These are phyloP conservation scores for Fusarium xyrophilum DNA, from an alignment of 2,329 filamentous ascomycete genomes.

Conservation along the genomic window DNA sequence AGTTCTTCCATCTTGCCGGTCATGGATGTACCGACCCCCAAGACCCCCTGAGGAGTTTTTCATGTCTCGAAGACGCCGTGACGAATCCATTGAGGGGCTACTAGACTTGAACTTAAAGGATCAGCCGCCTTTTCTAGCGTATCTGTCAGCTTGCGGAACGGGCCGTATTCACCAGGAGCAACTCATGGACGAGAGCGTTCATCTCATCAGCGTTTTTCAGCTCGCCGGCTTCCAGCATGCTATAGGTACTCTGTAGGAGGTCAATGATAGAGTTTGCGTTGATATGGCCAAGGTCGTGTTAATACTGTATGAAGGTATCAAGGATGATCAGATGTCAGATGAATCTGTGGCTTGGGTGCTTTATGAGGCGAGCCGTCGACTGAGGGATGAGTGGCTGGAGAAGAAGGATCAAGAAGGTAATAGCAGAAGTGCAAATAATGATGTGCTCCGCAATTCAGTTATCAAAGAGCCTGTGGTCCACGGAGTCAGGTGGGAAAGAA, in stretches of 20 bases:
- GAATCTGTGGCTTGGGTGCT: background rate
- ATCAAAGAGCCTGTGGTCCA: background rate
- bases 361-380: background rate
- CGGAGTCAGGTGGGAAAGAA: background rate
- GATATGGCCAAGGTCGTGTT: background rate
- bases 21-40: background rate
- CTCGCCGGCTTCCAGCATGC: background rate
- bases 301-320: background rate
- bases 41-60: background rate
- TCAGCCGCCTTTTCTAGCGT: background rate
- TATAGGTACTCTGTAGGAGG: background rate
- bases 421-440: fast-evolving
- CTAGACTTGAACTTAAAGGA: background rate
- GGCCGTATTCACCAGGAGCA: background rate
- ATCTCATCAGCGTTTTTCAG: background rate
- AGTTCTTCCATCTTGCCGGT: background rate
- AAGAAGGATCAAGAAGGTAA: background rate
- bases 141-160: background rate
- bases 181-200: background rate
- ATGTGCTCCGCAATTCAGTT: fast-evolving
- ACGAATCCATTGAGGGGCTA: background rate
- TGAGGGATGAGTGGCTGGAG: background rate
- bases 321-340: background rate
- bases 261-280: background rate
- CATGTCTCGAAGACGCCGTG: background rate